Conservation (phyloP, 2,329 filamentous ascomycete species). For the Chaetomium strumarium region DNA sequence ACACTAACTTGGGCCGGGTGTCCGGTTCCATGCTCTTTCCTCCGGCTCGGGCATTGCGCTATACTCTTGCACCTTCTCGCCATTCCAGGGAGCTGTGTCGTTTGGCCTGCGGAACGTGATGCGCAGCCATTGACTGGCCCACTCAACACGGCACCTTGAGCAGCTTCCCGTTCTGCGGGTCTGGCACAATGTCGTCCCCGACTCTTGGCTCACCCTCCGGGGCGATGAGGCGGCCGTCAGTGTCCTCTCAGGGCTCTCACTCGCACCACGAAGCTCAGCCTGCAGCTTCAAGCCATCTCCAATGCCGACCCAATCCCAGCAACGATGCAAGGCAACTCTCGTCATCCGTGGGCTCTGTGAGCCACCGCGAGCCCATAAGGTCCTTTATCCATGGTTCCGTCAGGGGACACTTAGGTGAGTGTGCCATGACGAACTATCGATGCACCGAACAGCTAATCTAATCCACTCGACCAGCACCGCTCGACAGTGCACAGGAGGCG, state of each 20-base stretch:
- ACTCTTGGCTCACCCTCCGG: constrained; percentile 20
- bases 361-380: constrained; percentile 59
- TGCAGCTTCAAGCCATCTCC: constrained; percentile 20
- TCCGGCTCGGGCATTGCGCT: no score
- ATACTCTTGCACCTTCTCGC: background rate
- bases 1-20: no score
- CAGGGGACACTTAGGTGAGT: constrained; percentile 50
- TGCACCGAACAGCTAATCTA: background rate
- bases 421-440: background rate
- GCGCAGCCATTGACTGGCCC: constrained; percentile 5
- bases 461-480: constrained; percentile 35
- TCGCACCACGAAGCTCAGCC: constrained; percentile 29
- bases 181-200: constrained; percentile 24
- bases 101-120: constrained; percentile 12
- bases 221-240: constrained; percentile 19
- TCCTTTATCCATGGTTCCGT: constrained; percentile 65
- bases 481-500: constrained; percentile 69
- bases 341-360: constrained; percentile 35
- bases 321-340: constrained; percentile 33
- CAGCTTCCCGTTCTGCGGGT: background rate
- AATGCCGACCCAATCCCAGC: constrained; percentile 16
- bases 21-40: no score
- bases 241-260: constrained; percentile 25
- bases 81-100: constrained; percentile 3
- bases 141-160: constrained; percentile 11